Conservation (phyloP, 169 alveolate species). For the Plasmodium relictum region DNA sequence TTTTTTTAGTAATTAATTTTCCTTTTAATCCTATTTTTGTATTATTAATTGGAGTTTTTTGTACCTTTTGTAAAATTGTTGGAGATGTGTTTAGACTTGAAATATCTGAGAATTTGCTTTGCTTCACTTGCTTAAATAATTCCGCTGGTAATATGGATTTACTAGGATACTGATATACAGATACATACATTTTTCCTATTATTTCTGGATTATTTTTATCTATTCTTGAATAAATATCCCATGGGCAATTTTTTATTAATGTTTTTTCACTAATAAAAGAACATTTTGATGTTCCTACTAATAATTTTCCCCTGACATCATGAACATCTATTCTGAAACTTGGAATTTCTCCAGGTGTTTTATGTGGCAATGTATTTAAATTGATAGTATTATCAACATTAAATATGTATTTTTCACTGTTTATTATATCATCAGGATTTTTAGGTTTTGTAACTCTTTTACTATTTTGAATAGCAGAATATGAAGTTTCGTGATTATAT, state of each 20-base stretch:
- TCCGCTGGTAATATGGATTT: constrained; percentile 89
- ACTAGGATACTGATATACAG: constrained; percentile 84
- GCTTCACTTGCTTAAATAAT: constrained; percentile 76
- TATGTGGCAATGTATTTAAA: constrained; percentile 85
- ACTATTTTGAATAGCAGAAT: constrained; percentile 72
- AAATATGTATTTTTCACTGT: constrained; percentile 79
- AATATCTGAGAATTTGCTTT: neutral
- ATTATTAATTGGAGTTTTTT: neutral
- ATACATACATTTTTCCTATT: constrained; percentile 84
- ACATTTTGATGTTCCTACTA: constrained; percentile 78
- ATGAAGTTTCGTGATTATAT: constrained; percentile 73
- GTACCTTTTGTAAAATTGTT: neutral
- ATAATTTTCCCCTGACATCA: constrained; percentile 40
- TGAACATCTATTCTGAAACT: constrained; percentile 85
- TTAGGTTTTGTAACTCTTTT: constrained; percentile 73
- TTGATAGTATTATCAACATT: constrained; percentile 78
- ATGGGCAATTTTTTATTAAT: constrained; percentile 79
- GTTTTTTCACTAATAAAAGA: constrained; percentile 81
- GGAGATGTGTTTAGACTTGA: neutral
- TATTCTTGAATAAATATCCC: constrained; percentile 81
- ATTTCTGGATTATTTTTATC: constrained; percentile 66
- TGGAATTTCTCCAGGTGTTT: constrained; percentile 86
- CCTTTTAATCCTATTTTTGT: constrained; percentile 4
- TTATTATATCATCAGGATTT: constrained; percentile 14
- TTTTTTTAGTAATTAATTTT: neutral